Conservation (phyloP, 176 grass and related monocot species). For the Ensete glaucum region DNA sequence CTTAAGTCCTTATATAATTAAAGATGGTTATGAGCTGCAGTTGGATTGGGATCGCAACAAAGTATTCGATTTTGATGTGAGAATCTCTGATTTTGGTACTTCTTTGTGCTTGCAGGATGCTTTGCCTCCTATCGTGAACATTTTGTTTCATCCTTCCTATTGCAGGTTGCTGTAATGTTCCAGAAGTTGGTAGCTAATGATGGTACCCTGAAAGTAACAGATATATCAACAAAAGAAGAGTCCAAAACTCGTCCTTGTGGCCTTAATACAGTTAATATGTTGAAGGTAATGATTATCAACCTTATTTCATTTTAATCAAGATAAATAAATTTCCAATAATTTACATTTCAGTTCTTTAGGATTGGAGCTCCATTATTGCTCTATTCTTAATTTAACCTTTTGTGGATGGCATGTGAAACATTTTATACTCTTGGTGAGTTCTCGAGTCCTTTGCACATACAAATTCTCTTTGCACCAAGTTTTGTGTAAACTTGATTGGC, state of each 20-base stretch:
- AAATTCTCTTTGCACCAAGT: no score
- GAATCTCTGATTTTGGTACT: conserved; percentile 17
- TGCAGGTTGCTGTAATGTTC: conserved; percentile 82
- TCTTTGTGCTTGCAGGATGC: conserved; percentile 13
- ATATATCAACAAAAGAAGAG: conserved; percentile 79
- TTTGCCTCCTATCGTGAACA: conserved; percentile 5
- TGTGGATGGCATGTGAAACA: no score
- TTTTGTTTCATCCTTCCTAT: conserved; percentile 22
- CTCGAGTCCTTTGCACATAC: no score
- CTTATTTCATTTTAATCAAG: neutral
- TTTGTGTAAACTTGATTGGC: no score
- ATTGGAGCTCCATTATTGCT: no score
- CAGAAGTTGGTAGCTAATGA: conserved; percentile 81
- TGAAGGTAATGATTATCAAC: conserved; percentile 49
- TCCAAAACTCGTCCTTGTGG: conserved; percentile 78
- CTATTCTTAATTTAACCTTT: no score
- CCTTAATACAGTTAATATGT: conserved; percentile 97
- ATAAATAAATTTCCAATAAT: neutral
- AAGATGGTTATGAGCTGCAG: conserved; percentile 68
- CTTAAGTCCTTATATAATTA: conserved; percentile 68
- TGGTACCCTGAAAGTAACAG: conserved; percentile 63
- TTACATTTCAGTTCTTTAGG: neutral
- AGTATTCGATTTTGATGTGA: conserved; percentile 90
- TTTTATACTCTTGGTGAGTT: no score
- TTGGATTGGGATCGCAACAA: conserved; percentile 84